Evolutionary conservation across 2,329 filamentous ascomycete species (phyloP).

Genomic region (Teratosphaeria gauchensis): DNA sequence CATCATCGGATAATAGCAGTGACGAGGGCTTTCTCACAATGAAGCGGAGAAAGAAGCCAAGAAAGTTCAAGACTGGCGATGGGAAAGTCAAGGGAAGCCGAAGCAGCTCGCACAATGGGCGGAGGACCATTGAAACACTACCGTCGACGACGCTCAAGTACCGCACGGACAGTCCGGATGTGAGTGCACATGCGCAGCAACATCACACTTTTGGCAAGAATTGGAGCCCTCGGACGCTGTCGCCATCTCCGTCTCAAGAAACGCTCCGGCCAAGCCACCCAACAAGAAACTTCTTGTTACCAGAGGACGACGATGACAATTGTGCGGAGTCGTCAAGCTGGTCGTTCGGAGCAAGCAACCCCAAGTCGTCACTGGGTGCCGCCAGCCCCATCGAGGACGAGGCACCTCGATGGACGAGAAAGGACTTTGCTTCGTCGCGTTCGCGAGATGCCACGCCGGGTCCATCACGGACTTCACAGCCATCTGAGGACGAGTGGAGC

Average conservation of each 20-base stretch:
- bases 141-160: conserved; percentile 84
- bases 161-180: conserved; percentile 63
- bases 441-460: conserved; percentile 10
- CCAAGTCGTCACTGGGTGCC: conserved; percentile 22
- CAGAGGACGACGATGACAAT: conserved; percentile 12
- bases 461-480: conserved; percentile 1
- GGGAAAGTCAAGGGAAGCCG: conserved; percentile 35
- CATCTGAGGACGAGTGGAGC: neutral
- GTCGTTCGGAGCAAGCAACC: conserved; percentile 26
- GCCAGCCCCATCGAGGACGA: conserved; percentile 38
- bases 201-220: conserved; percentile 35
- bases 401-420: conserved; percentile 18
- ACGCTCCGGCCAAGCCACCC: conserved; percentile 64
- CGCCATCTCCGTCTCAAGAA: conserved; percentile 72
- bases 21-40: conserved; percentile 77
- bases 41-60: conserved; percentile 48
- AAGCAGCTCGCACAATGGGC: conserved; percentile 48
- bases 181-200: conserved; percentile 21
- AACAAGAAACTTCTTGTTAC: conserved; percentile 56
- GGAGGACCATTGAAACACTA: conserved; percentile 75
- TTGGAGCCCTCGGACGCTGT: conserved; percentile 32
- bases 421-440: conserved; percentile 13
- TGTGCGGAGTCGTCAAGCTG: conserved; percentile 11
- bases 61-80: conserved; percentile 8
- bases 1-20: conserved; percentile 41